Evolutionary conservation across 768 basidiomycete species (phyloP).

Genomic region (Mycena sanguinolenta): DNA sequence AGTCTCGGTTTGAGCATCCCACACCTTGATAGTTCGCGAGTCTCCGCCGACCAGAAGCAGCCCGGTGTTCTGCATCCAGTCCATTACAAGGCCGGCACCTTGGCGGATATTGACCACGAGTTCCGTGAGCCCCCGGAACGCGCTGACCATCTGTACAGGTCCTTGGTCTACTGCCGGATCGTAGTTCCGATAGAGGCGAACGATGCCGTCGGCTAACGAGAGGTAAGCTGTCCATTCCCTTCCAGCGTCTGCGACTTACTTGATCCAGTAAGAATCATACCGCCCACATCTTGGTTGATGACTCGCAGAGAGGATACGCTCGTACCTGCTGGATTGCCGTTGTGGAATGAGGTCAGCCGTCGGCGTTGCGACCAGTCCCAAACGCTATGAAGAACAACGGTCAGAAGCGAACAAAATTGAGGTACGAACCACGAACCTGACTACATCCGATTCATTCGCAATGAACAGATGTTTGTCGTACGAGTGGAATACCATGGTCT

Average conservation of each 20-base stretch:
- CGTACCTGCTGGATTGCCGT: slow-evolving; percentile 86
- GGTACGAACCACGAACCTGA: slow-evolving; percentile 68
- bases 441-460: slow-evolving; percentile 87
- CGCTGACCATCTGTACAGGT: slow-evolving; percentile 91
- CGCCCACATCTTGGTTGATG: slow-evolving; percentile 96
- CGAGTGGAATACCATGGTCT: slow-evolving; percentile 90
- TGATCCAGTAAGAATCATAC: slow-evolving; percentile 89
- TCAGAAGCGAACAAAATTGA: neutral
- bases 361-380: slow-evolving; percentile 94
- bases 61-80: slow-evolving; percentile 94
- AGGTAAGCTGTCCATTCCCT: slow-evolving; percentile 2
- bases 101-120: slow-evolving; percentile 74
- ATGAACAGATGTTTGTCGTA: slow-evolving; percentile 91
- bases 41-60: slow-evolving; percentile 93
- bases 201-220: slow-evolving; percentile 85
- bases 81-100: slow-evolving; percentile 87
- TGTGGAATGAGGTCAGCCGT: slow-evolving; percentile 86
- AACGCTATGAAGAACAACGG: slow-evolving; percentile 65
- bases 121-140: slow-evolving; percentile 91
- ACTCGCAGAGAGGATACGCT: slow-evolving; percentile 91
- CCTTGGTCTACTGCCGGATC: slow-evolving; percentile 79
- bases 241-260: slow-evolving; percentile 59
- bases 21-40: slow-evolving; percentile 87
- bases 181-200: slow-evolving; percentile 94
- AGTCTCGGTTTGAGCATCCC: slow-evolving; percentile 95